Evolutionary conservation across 176 grass and related monocot species (phyloP).

Genomic region (Cenchrus fungigraminus): DNA sequence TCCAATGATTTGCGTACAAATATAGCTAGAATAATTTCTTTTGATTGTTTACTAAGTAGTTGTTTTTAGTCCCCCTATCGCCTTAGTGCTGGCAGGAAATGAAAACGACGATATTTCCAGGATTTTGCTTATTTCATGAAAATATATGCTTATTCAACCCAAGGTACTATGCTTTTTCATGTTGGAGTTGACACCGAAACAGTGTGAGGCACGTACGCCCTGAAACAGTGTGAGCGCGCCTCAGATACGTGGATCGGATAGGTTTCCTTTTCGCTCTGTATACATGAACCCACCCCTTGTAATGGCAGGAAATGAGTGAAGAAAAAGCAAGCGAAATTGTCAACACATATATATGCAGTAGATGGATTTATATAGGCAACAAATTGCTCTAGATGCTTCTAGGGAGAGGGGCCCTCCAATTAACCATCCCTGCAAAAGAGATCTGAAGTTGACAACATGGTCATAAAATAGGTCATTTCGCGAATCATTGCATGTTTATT

Average conservation of each 20-base stretch:
- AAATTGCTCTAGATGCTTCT: slow-evolving; percentile 11
- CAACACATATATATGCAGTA: background rate
- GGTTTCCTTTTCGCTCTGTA: background rate
- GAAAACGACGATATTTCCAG: background rate
- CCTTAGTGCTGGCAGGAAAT: background rate
- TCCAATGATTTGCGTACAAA: background rate
- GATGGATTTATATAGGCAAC: background rate
- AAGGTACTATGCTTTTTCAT: background rate
- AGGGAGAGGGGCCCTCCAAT: background rate
- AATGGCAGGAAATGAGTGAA: background rate
- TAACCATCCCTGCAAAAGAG: background rate
- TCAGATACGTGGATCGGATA: background rate
- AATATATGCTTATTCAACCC: background rate
- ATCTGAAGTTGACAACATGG: slow-evolving; percentile 11
- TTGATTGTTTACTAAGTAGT: background rate
- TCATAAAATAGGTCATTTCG: background rate
- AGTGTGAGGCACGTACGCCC: background rate
- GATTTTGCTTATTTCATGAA: background rate
- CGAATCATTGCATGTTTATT: slow-evolving; percentile 4
- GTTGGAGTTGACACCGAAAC: background rate
- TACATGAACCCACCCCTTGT: background rate
- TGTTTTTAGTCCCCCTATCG: background rate
- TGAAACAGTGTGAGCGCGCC: background rate
- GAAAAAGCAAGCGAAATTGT: background rate
- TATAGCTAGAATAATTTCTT: background rate